Evolutionary conservation across 179 eudicot species (phyloP), one percentile per base, ranked within the genome.

Genomic region (Silene vulgaris): DNA sequence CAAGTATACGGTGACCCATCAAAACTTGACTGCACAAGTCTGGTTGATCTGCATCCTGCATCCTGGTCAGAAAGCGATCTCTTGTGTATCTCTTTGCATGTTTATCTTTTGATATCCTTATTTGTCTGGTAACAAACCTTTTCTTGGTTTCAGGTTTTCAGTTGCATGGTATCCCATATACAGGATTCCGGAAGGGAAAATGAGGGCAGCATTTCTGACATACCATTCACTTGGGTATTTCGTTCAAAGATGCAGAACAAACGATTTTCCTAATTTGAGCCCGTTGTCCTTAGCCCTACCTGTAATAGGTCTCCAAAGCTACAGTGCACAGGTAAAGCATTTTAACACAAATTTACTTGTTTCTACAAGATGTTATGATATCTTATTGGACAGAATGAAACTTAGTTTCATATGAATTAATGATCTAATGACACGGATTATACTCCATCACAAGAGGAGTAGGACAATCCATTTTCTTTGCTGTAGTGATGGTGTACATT

Each of bases 131-230:
- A 16, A 5, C 12, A 21, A 16, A 48, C 26, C 12, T 52, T 17
- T 48, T 70, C 3, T 4, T 75, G 29, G 54, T 80, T 77, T 71
- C 79, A 85, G 87, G 90, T 87, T 80, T 75, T 85, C 90, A 19
- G 90, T 87, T 63, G 90, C 90, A 28, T 87, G 90, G 90, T 87
- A 87, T 60, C 90, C 90, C 4, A 84, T 87, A 76, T 87, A 87
- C 62, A 80, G 87, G 74, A 85, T 87, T 76, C 90, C 90, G 6
- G 88, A 84, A 72, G 90, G 84, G 37, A 87, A 78, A 61, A 76
- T 87, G 57, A 84, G 85, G 61, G 86, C 90, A 7, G 90, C 90
- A 56, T 87, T 87, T 72, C 79, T 85, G 77, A 87, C 88, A 13
- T 85, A 87, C 77, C 90, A 85, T 82, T 87, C 87, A 50, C 87